These are phyloP conservation scores for Candida vaughaniae DNA, from an alignment of 805 yeast species.

Conservation along the genomic window DNA sequence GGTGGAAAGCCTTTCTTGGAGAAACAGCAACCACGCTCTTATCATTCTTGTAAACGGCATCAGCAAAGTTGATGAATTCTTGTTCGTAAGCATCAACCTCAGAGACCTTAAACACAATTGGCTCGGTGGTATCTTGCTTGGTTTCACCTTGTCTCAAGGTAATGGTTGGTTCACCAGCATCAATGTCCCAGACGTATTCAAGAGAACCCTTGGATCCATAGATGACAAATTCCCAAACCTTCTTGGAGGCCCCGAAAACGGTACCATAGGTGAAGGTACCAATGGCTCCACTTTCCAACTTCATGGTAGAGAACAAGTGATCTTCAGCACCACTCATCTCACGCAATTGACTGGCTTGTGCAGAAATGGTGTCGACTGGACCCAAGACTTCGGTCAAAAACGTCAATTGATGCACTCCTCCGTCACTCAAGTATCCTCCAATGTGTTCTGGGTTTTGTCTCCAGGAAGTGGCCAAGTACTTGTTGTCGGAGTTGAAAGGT, in stretches of 20 bases:
- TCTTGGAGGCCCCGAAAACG: constrained; percentile 79
- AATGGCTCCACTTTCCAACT: constrained; percentile 58
- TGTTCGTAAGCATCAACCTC: constrained; percentile 43
- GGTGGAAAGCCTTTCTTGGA: constrained; percentile 88
- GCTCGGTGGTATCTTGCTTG: constrained; percentile 51
- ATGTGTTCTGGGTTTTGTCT: constrained; percentile 87
- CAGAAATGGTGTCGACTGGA: constrained; percentile 65
- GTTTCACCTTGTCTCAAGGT: constrained; percentile 33
- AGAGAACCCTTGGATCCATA: constrained; percentile 81
- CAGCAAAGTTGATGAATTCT: constrained; percentile 51
- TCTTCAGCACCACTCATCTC: constrained; percentile 81
- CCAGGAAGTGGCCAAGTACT: constrained; percentile 76
- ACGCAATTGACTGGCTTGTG: constrained; percentile 74
- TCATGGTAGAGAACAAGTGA: constrained; percentile 67
- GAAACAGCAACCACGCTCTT: constrained; percentile 54
- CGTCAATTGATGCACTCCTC: constrained; percentile 96
- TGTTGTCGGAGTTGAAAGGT: constrained; percentile 58
- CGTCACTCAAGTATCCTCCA: constrained; percentile 91
- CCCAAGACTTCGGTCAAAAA: constrained; percentile 82
- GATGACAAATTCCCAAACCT: constrained; percentile 63
- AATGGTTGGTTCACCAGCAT: constrained; percentile 35
- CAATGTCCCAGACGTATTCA: constrained; percentile 62
- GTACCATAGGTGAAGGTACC: constrained; percentile 90
- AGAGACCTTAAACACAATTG: constrained; percentile 38
- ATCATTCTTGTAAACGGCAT: constrained; percentile 62